Evolutionary conservation across 176 grass and related monocot species (phyloP).

Genomic region (Ampelocalamus luodianensis): DNA sequence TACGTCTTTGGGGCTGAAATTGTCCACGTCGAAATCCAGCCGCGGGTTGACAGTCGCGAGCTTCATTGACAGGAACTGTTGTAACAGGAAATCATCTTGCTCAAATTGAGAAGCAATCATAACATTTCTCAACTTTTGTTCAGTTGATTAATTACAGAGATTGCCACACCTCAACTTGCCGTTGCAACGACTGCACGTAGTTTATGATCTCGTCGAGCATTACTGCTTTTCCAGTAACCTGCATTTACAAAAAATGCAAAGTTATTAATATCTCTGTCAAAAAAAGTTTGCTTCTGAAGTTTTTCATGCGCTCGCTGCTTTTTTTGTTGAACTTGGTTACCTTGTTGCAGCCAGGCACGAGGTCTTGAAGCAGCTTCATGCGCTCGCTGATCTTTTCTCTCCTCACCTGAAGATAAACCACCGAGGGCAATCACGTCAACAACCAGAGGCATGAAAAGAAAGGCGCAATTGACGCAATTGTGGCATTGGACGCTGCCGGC

Average conservation of each 20-base stretch:
- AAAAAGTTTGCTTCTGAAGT: background rate
- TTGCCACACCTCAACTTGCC: conserved; percentile 62
- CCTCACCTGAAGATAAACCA: conserved; percentile 61
- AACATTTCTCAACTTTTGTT: background rate
- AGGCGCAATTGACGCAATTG: background rate
- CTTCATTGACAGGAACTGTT: conserved; percentile 82
- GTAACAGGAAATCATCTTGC: background rate
- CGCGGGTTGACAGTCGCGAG: conserved; percentile 59
- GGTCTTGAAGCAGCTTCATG: conserved; percentile 86
- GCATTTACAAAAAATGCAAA: background rate
- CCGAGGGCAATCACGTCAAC: background rate
- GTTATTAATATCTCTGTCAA: background rate
- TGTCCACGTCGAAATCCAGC: conserved; percentile 49
- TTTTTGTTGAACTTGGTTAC: conserved; percentile 31
- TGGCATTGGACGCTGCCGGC: background rate
- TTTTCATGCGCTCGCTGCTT: background rate
- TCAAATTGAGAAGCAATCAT: background rate
- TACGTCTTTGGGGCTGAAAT: conserved; percentile 54
- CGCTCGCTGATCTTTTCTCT: conserved; percentile 88
- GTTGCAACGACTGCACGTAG: conserved; percentile 76
- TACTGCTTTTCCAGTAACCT: conserved; percentile 76
- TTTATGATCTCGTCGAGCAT: conserved; percentile 91
- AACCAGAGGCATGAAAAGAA: background rate
- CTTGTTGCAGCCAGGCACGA: conserved; percentile 86
- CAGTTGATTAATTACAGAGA: background rate